These are phyloP conservation scores for Domatiomyces catenatus DNA, from an alignment of 2,329 filamentous ascomycete species.

Conservation along the genomic window DNA sequence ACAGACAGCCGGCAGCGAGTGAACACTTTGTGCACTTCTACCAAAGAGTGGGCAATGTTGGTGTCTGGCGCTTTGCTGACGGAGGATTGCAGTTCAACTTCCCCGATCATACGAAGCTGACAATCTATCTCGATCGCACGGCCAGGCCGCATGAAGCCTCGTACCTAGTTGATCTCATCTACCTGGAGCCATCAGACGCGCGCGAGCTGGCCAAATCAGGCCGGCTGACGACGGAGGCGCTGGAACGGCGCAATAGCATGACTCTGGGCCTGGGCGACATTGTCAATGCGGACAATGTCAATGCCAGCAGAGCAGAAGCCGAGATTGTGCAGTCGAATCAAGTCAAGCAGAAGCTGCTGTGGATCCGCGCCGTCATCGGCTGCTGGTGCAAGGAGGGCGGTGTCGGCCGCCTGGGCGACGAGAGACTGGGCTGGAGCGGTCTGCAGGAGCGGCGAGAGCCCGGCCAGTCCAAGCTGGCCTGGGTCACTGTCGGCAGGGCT, in stretches of 20 bases:
- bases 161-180: conserved; percentile 31
- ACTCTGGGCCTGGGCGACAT: conserved; percentile 18
- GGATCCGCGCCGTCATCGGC: conserved; percentile 27
- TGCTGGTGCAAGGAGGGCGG: conserved; percentile 20
- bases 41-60: conserved; percentile 36
- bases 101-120: conserved; percentile 37
- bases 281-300: conserved; percentile 7
- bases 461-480: conserved; percentile 34
- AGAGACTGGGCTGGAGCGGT: conserved; percentile 19
- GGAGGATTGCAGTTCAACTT: conserved; percentile 38
- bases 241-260: conserved; percentile 18
- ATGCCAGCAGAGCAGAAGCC: conserved; percentile 21
- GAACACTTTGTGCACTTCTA: conserved; percentile 35
- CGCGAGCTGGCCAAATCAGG: conserved; percentile 27
- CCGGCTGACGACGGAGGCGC: conserved; percentile 27
- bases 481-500: conserved; percentile 35
- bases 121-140: conserved; percentile 23
- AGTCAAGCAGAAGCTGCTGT: conserved; percentile 30
- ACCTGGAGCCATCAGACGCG: conserved; percentile 32
- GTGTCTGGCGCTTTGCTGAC: conserved; percentile 37
- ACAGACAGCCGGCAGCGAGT: conserved; percentile 16
- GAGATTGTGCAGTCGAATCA: conserved; percentile 32
- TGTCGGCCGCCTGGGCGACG: conserved; percentile 19
- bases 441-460: conserved; percentile 29
- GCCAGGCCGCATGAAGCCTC: conserved; percentile 12